Percentiles rank a stretch among this genome's conserved stretches.
These are phyloP conservation scores for Epichloe uncinata DNA, from an alignment of 2,329 filamentous ascomycete species.

Conservation along the genomic window DNA sequence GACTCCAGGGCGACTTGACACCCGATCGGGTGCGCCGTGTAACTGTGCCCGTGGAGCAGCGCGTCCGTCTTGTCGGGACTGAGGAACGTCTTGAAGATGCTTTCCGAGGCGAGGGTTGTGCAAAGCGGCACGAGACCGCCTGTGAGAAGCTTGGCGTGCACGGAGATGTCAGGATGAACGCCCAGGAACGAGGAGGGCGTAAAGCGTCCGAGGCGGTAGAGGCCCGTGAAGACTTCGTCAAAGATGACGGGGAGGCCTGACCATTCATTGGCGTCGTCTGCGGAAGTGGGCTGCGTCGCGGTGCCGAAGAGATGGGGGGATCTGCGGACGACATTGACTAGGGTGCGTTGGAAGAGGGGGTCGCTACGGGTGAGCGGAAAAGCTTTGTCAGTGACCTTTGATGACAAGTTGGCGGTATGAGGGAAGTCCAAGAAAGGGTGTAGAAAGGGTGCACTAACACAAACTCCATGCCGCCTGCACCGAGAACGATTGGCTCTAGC, in stretches of 20 bases:
- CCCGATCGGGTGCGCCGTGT: conserved; percentile 72
- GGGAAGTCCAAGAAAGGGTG: neutral
- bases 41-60: conserved; percentile 72
- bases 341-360: conserved; percentile 59
- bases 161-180: conserved; percentile 58
- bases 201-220: conserved; percentile 67
- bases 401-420: neutral
- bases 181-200: conserved; percentile 57
- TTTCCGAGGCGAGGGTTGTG: conserved; percentile 59
- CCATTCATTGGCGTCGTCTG: conserved; percentile 35
- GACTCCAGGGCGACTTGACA: conserved; percentile 65
- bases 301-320: conserved; percentile 42
- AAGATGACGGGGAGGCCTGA: conserved; percentile 65
- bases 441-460: conserved; percentile 35
- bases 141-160: conserved; percentile 74
- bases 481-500: conserved; percentile 68
- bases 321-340: conserved; percentile 53
- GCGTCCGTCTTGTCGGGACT: conserved; percentile 66
- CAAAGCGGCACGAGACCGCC: conserved; percentile 69
- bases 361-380: conserved; percentile 38
- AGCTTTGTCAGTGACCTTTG: neutral
- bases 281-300: conserved; percentile 5
- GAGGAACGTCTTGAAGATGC: conserved; percentile 58
- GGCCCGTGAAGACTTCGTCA: conserved; percentile 78
- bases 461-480: conserved; percentile 73